Evolutionary conservation across 345 rosid genomes (phyloP), one percentile per base, ranked within the genome.

Genomic region (Euclidium syriacum): DNA sequence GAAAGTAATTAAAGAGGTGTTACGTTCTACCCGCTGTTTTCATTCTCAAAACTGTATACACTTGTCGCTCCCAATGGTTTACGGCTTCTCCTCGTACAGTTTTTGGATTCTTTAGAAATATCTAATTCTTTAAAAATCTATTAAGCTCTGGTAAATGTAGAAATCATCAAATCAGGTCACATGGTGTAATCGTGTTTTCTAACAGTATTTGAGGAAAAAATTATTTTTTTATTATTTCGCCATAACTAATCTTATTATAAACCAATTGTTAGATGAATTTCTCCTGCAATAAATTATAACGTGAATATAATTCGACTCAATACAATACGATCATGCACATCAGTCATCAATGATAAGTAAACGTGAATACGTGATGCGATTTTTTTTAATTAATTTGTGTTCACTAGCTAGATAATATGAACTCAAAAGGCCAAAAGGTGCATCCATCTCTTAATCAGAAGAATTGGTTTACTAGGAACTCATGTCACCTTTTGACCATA

Each of bases 11-110:
- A n/a, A 23, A 8, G 16, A 26, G 12, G 18, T 39, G 61, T 30
- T 38, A 38, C 24, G 58, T 16, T 48, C 26, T 0, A 32, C 65
- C 65, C 43, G 52, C 11, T 52, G 65, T 49, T 58, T 67, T 49
- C 34, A 30, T 7, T 39, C 20, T 10, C 35, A 26, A 66, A 62
- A 67, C 58, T 1, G 17, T 36, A 24, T 50, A 33, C 60, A 68
- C 17, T 40, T 58, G 65, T 68, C 38, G 43, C 18, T 39, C 24
- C 52, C 51, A 39, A n/a, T 39, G 3, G 16, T 64, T 51, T 12
- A 38, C 25, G 52, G 59, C 33, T 15, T 34, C 23, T 15, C 44
- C 23, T 33, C 6, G 10, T 17, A 30, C 65, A 19, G 36, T 2
- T 10, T 47, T 35, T 47, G 27, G 41, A 27, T 36, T 17, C 34